Conservation (phyloP, 352 stramenopile species). For the Thraustotheca clavata region DNA sequence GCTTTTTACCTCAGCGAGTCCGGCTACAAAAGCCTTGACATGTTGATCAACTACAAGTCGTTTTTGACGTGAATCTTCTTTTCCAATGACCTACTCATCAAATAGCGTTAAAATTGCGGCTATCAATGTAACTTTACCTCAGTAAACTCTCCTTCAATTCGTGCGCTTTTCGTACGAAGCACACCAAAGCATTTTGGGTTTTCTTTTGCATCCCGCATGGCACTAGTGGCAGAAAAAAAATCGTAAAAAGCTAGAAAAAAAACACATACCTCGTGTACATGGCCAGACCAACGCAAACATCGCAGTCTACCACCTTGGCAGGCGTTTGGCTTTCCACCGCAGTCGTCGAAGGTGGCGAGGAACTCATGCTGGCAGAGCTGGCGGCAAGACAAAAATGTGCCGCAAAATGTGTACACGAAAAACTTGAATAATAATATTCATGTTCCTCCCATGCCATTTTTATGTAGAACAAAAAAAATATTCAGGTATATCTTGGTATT, state of each 20-base stretch:
- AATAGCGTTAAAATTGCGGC: background rate
- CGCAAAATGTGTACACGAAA: background rate
- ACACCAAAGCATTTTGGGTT: constrained; percentile 13
- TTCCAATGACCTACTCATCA: background rate
- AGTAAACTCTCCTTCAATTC: constrained; percentile 5
- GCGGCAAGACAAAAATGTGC: background rate
- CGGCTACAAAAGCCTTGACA: constrained; percentile 10
- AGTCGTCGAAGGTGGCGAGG: constrained; percentile 5
- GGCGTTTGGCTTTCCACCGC: background rate
- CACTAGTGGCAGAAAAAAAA: background rate
- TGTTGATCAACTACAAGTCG: background rate
- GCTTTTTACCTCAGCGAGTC: background rate
- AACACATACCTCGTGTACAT: constrained; percentile 16
- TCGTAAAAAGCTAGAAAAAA: too few species aligned
- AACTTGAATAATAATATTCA: background rate
- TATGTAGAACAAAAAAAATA: background rate
- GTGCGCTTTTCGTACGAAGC: background rate
- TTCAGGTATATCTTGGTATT: too few species aligned
- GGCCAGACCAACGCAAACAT: constrained; percentile 15
- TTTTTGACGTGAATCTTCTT: background rate
- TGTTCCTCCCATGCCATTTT: background rate
- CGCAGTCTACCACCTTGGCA: constrained; percentile 12
- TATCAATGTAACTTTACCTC: constrained; percentile 1
- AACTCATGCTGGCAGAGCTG: constrained; percentile 6
- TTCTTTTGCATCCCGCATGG: constrained; percentile 15